phyloP scores from a whole-genome alignment of 768 basidiomycete genomes.

The Pleurotus platypus region DNA sequence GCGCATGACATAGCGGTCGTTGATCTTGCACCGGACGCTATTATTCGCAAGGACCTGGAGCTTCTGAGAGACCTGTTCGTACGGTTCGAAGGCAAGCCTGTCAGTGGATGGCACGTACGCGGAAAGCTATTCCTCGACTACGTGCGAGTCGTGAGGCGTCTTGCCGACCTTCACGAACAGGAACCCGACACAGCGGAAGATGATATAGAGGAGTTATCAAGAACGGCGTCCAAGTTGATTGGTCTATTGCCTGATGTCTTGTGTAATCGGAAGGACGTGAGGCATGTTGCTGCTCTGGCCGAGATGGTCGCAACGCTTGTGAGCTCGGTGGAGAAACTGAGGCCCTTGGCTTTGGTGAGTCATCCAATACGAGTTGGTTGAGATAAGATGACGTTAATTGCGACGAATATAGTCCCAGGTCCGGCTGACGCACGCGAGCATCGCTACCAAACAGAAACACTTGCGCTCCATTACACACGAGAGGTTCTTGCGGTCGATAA shows the following conservation, averaged over 20 bases:
- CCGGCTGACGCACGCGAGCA: slow-evolving; percentile 44
- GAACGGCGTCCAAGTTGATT: slow-evolving; percentile 62
- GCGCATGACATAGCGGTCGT: slow-evolving; percentile 84
- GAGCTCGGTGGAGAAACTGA: slow-evolving; percentile 52
- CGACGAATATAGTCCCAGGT: slow-evolving; percentile 33
- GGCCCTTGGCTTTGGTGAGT: slow-evolving; percentile 61
- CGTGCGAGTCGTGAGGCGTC: slow-evolving; percentile 53
- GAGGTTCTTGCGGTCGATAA: slow-evolving; percentile 43
- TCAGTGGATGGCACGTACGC: slow-evolving; percentile 78
- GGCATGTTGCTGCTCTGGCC: slow-evolving; percentile 67
- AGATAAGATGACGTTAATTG: neutral
- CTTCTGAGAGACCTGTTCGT: slow-evolving; percentile 69
- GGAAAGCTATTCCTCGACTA: slow-evolving; percentile 88
- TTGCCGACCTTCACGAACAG: slow-evolving; percentile 50
- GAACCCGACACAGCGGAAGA: slow-evolving; percentile 40
- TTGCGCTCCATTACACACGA: slow-evolving; percentile 62
- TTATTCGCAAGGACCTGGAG: slow-evolving; percentile 62
- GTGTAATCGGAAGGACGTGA: slow-evolving; percentile 49
- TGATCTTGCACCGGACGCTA: slow-evolving; percentile 86
- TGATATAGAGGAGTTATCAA: slow-evolving; percentile 60
- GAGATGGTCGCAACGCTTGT: slow-evolving; percentile 71
- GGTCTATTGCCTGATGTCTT: slow-evolving; percentile 67
- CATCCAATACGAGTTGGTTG: neutral
- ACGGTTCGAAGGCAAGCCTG: slow-evolving; percentile 51
- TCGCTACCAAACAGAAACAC: slow-evolving; percentile 57